Evolutionary conservation across 768 basidiomycete species (phyloP).

Genomic region (Megacollybia marginata): DNA sequence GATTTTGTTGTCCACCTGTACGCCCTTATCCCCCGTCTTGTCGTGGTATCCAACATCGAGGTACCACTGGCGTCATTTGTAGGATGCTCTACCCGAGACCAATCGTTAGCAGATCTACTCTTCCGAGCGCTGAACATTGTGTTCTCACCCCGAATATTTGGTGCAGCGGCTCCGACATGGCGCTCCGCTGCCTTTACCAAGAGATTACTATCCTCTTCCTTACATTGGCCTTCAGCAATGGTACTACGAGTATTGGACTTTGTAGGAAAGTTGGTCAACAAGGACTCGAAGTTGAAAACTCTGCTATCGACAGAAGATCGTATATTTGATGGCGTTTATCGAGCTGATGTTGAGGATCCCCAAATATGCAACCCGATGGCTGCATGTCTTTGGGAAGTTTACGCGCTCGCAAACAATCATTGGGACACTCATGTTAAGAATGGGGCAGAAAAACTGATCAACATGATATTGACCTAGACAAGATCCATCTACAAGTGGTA

Average conservation of each 20-base stretch:
- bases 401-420: slow-evolving; percentile 52
- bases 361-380: slow-evolving; percentile 77
- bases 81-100: slow-evolving; percentile 15
- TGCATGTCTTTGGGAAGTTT: slow-evolving; percentile 81
- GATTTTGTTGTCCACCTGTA: slow-evolving; percentile 87
- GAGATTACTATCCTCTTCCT: slow-evolving; percentile 72
- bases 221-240: slow-evolving; percentile 71
- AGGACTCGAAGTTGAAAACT: slow-evolving; percentile 76
- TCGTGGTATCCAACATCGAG: slow-evolving; percentile 60
- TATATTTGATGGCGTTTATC: slow-evolving; percentile 76
- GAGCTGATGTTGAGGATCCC: slow-evolving; percentile 83
- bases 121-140: slow-evolving; percentile 80
- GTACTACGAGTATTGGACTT: slow-evolving; percentile 69
- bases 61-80: slow-evolving; percentile 12
- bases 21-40: slow-evolving; percentile 69
- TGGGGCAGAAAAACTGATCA: slow-evolving; percentile 54
- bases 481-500: too few relatives aligned
- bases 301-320: slow-evolving; percentile 86
- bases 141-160: slow-evolving; percentile 67
- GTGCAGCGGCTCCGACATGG: slow-evolving; percentile 51
- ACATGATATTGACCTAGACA: slow-evolving; percentile 28
- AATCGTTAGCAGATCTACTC: slow-evolving; percentile 58
- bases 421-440: slow-evolving; percentile 62
- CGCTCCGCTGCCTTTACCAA: slow-evolving; percentile 90
- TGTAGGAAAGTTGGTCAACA: slow-evolving; percentile 60